Percentiles rank a stretch among this genome's conserved stretches.
Evolutionary conservation across 192 early-diverging fungal genomes (phyloP).

Genomic region (Coemansia sp.): DNA sequence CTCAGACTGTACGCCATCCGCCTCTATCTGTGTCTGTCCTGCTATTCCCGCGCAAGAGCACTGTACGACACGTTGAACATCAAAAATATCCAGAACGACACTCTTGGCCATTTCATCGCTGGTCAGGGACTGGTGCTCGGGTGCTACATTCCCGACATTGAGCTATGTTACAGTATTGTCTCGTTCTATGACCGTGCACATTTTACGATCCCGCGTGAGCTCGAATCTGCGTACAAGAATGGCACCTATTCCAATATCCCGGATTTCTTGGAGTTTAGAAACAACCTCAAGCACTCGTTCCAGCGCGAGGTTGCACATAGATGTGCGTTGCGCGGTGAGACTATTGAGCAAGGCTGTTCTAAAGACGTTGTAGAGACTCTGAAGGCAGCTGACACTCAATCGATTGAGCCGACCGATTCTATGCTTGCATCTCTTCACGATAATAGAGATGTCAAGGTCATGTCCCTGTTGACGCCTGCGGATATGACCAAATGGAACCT

Average conservation of each 20-base stretch:
- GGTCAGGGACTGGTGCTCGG: constrained; percentile 39
- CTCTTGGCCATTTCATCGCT: constrained; percentile 62
- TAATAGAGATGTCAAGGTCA: constrained; percentile 71
- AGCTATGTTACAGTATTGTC: constrained; percentile 60
- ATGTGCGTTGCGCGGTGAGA: constrained; percentile 67
- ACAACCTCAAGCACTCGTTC: constrained; percentile 68
- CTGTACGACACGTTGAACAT: constrained; percentile 76
- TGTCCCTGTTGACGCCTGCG: constrained; percentile 47
- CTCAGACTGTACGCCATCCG: constrained; percentile 87
- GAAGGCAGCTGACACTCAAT: constrained; percentile 56
- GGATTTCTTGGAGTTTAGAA: constrained; percentile 83
- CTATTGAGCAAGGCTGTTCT: constrained; percentile 53
- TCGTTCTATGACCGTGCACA: constrained; percentile 77
- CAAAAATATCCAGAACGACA: constrained; percentile 92
- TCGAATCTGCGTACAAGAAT: constrained; percentile 79
- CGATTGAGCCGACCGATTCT: constrained; percentile 61
- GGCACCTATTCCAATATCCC: constrained; percentile 87
- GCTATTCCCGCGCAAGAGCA: constrained; percentile 58
- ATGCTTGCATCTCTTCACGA: constrained; percentile 49
- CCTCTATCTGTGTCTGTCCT: constrained; percentile 71
- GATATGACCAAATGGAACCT: constrained; percentile 35
- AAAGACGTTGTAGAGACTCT: constrained; percentile 58
- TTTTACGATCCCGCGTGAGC: constrained; percentile 82
- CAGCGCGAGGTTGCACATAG: constrained; percentile 70
- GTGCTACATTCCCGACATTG: constrained; percentile 48